These are phyloP conservation scores for Phytophthora pini DNA, from an alignment of 352 stramenopile genomes.

Conservation along the genomic window DNA sequence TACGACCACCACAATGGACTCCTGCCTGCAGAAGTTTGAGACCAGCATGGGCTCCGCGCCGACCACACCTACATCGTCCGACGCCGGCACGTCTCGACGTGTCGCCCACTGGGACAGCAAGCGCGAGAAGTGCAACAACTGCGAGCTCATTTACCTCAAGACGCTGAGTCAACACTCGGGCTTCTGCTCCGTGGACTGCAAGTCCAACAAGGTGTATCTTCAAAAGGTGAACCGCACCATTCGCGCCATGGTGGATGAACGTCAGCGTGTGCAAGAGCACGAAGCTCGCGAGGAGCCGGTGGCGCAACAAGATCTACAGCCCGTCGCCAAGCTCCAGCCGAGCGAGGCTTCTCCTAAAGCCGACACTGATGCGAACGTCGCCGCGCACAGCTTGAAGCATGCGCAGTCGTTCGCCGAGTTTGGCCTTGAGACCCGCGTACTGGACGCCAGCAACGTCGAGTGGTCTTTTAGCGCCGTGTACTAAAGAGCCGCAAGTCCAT, in stretches of 20 bases:
- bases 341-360: conserved; percentile 12
- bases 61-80: conserved; percentile 11
- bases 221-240: conserved; percentile 84
- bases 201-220: conserved; percentile 86
- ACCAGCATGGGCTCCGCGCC: conserved; percentile 24
- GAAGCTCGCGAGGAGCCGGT: conserved; percentile 23
- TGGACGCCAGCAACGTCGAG: conserved; percentile 60
- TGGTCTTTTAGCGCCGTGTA: conserved; percentile 85
- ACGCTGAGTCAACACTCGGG: conserved; percentile 72
- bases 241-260: conserved; percentile 73
- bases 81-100: conserved; percentile 29
- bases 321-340: conserved; percentile 18
- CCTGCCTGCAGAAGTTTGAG: conserved; percentile 49
- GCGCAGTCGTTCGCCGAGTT: conserved; percentile 82
- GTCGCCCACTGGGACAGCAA: conserved; percentile 87
- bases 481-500: conserved; percentile 39
- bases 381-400: conserved; percentile 27
- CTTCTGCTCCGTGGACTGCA: conserved; percentile 90
- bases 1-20: conserved; percentile 51
- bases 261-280: conserved; percentile 43
- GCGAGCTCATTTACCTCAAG: conserved; percentile 86
- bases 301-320: conserved; percentile 18
- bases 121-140: conserved; percentile 87
- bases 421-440: conserved; percentile 57
- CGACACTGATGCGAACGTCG: conserved; percentile 9